Base-by-base conservation (phyloP, 2,329 filamentous ascomycete species). In the Botrytis aclada region DNA sequence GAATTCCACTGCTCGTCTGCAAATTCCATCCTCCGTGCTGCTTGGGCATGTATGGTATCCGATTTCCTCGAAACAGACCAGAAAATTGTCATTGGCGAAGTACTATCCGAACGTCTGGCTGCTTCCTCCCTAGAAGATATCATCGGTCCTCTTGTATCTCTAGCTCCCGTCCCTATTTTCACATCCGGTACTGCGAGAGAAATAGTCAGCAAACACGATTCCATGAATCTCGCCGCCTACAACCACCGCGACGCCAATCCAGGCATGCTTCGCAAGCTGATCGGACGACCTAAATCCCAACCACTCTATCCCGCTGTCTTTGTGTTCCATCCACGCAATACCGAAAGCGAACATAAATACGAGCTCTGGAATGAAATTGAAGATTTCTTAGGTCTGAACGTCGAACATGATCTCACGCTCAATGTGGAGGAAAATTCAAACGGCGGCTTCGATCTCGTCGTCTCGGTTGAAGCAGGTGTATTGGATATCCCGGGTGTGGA, bases 351-450 rank as follows among this genome's bases (percentile, higher is more conserved):
- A 10, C 34, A 39, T 56, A 43, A 58, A 37, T 18, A 69, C 3
- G 34, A 43, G 32, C 34, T 69, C 7, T 69, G 66, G 66, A 39
- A 29, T 20, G 66, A 69, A 6, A 54, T 58, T n/a, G 51, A 69
- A 56, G 66, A 69, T 56, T 69, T 58, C 66, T n/a, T 69, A 32
- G 66, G 66, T 29, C 22, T 69, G 66, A 69, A 69, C 25, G 51
- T 69, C 4, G 66, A 69, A 54, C 66, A 58, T 3, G 66, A 69
- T 56, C 66, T 69, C 29, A 69, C 47, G 22, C 39, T 69, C 32
- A 69, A 69, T 41, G 47, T 69, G 8, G 66, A 58, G 16, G 45
- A 58, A 58, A 54, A 54, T 22, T 2, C 29, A 29, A 22, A 39
- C 56, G 51, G 51, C 10, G 16, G 66, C 29, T 41, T 58, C 10